Conservation (phyloP, 805 yeast genomes). For the Cyberlindnera petersonii region DNA sequence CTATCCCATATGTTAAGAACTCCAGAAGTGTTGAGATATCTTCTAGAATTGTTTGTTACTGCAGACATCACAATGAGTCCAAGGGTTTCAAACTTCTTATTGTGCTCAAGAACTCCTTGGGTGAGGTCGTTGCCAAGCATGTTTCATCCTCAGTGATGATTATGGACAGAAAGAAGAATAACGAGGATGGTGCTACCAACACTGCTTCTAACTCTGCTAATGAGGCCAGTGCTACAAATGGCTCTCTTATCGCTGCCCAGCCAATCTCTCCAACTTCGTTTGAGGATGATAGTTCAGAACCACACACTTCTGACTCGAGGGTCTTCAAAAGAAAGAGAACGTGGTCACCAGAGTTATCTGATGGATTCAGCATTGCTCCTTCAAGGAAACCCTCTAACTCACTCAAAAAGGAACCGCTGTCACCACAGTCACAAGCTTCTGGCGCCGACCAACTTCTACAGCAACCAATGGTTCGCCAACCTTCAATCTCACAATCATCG, state of each 20-base stretch:
- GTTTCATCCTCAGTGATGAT: slow-evolving; percentile 77
- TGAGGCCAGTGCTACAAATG: slow-evolving; percentile 13
- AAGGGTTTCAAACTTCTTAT: slow-evolving; percentile 76
- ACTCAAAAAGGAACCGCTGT: slow-evolving; percentile 37
- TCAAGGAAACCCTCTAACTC: slow-evolving; percentile 35
- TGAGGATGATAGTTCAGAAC: slow-evolving; percentile 57
- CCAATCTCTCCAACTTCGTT: slow-evolving; percentile 60
- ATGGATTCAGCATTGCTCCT: slow-evolving; percentile 36
- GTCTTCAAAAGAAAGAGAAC: slow-evolving; percentile 46
- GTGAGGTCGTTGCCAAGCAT: slow-evolving; percentile 66
- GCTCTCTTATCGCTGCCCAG: slow-evolving; percentile 7
- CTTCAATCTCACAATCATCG: slow-evolving; percentile 2
- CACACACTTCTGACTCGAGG: slow-evolving; percentile 38
- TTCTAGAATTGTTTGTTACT: slow-evolving; percentile 88
- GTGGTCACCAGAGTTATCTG: slow-evolving; percentile 31
- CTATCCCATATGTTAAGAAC: slow-evolving; percentile 36
- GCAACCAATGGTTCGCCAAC: slow-evolving; percentile 3
- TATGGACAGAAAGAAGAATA: slow-evolving; percentile 78
- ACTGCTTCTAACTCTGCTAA: slow-evolving; percentile 21
- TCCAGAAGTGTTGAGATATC: slow-evolving; percentile 44
- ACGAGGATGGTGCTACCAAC: slow-evolving; percentile 19
- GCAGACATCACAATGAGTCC: slow-evolving; percentile 91
- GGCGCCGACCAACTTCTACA: slow-evolving; percentile 8
- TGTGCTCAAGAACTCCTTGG: slow-evolving; percentile 57
- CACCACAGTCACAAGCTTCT: slow-evolving; percentile 33